Conservation (phyloP, 2,329 filamentous ascomycete species). For the Xylaria hypoxylon region DNA sequence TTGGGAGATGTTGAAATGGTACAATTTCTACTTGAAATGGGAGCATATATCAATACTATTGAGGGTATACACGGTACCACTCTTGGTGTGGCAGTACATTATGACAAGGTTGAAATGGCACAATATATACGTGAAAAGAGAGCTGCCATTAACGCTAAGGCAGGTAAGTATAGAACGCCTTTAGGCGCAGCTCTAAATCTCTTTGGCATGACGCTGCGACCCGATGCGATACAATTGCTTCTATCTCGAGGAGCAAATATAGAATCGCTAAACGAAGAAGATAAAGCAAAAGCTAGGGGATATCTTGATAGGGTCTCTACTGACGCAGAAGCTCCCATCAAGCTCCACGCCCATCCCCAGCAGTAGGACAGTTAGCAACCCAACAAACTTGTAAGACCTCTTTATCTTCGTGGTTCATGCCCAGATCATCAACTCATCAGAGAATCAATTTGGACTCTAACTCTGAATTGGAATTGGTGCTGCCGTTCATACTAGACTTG, state of each 20-base stretch:
- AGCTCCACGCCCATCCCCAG: too few species aligned
- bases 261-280: slow-evolving; percentile 2
- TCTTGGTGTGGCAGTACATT: not conserved
- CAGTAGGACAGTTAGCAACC: too few species aligned
- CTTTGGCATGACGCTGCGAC: too few species aligned
- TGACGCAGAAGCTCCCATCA: too few species aligned
- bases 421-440: too few species aligned
- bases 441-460: too few species aligned
- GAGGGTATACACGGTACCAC: not conserved
- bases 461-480: too few species aligned
- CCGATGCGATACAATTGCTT: not conserved
- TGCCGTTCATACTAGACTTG: too few species aligned
- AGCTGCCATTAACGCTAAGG: slow-evolving; percentile 4
- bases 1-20: not conserved
- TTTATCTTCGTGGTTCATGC: too few species aligned
- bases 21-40: not conserved
- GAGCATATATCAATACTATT: too few species aligned
- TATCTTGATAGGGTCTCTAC: not conserved
- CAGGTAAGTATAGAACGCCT: slow-evolving; percentile 1
- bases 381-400: too few species aligned
- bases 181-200: slow-evolving; percentile 2
- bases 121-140: not conserved
- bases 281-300: not conserved
- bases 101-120: not conserved
- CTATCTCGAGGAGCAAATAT: slow-evolving; percentile 1